Evolutionary conservation across 768 basidiomycete genomes (phyloP), one percentile per base, ranked within the genome.

Genomic region (Butyriboletus loyo): DNA sequence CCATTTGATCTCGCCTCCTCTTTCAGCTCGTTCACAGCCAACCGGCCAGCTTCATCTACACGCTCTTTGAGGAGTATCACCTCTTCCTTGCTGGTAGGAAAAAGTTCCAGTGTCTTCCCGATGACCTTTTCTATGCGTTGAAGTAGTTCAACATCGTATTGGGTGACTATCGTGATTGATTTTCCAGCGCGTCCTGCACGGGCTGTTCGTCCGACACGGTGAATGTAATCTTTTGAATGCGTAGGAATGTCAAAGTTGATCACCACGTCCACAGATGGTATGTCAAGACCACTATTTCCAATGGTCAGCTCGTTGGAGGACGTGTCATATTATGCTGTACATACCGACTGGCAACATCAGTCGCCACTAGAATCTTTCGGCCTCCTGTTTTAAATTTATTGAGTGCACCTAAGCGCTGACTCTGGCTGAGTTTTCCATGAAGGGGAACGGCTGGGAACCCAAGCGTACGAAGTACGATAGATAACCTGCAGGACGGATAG

Each of bases 221-320:
- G 97, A 45, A 99, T 97, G 72, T 99, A 99, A 69, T 98, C 97
- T 75, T 99, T 98, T 15, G 95, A 98, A 68, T 98, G 92, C 1
- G 92, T 92, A 1, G 97, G 97, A 57, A 98, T 88, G 69, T 97
- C 95, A 69, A 92, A 99, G 72, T 99, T 99, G 72, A 99, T 91
- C 52, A 99, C 95, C 32, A 95, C 76, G 65, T 99, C 97, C 35
- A 99, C 97, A 25, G 87, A 83, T 11, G 95, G 94, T 53, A 99
- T 94, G 71, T 99, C 96, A 39, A 99, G 77, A 64, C 96, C 96
- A 60, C 93, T 90, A 24, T 47, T 17, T 35, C 41, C 15, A 7
- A 44, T 22, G 15, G 60, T 45, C 39, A 58, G 39, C 43, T 35
- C 38, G 51, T 11, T 45, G 25, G 53, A 36, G 17, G 28, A 37